Base-by-base conservation (phyloP, 2,329 filamentous ascomycete species). In the Xylaria sp. region DNA sequence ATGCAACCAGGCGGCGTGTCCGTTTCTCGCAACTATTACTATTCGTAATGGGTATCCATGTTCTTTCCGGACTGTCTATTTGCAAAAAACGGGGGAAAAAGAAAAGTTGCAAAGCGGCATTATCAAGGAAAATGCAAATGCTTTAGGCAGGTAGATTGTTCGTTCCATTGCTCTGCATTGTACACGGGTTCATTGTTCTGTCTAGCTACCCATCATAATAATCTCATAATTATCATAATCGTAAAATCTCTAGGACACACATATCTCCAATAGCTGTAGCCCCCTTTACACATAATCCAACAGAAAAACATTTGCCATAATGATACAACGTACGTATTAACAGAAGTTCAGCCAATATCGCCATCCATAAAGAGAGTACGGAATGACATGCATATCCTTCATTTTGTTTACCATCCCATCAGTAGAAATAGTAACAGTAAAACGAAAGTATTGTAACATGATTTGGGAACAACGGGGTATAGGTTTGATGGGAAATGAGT, bases 191-290 rank as follows among this genome's bases (percentile, higher is more conserved):
- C 23, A 65, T 56, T 48, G 23, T 42, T 61, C 66, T 65, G 53
- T 68, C 33, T 58, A 26, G 33, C 57, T 49, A 62, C 15, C 44
- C 28, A 36, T 57, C 62, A 40, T 65, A 53, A 59, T 4, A 53
- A 36, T 36, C 54, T 68, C 53, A 28, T 66, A 28, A 65, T 65
- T 36, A 59, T 68, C 53, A 44, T 66, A 17, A 68, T 65, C 62
- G 23, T 68, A 20, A 61, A 65, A 11, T 46, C 38, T 48, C 28
- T 46, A 28, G 49, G 40, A 36, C 26, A 40, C 38, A 40, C 13
- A 53, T 6, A 13, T 15, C 17, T 58, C 58, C 26, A 38, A 10
- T n/a, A 26, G 44, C 48, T 54, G 15, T 56, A 38, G 15, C 15
- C n/a, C 46, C 59, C 2, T 48, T 56, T 17, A 36, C 36, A 36